Evolutionary conservation across 1,284 basidiomycete species (phyloP).

Genomic region (Malassezia brasiliensis): DNA sequence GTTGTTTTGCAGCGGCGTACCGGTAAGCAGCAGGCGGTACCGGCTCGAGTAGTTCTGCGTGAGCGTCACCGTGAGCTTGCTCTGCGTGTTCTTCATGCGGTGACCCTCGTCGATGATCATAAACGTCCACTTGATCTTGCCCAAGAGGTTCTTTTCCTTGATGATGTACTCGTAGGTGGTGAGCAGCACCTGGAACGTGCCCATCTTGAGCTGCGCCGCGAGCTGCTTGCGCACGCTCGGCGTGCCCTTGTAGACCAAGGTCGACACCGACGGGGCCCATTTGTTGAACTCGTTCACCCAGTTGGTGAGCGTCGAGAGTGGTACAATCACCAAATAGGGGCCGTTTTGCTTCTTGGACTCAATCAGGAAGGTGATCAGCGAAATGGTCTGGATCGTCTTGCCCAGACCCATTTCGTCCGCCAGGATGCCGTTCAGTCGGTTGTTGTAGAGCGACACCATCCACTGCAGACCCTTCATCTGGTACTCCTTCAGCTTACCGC

Average conservation of each 20-base stretch:
- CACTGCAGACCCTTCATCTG: conserved; percentile 49
- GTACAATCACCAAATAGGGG: conserved; percentile 48
- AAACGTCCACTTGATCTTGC: conserved; percentile 48
- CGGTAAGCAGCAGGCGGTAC: conserved; percentile 90
- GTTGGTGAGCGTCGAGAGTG: conserved; percentile 47
- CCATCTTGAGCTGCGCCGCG: conserved; percentile 31
- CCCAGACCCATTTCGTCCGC: conserved; percentile 49
- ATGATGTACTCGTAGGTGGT: conserved; percentile 49
- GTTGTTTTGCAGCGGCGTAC: conserved; percentile 97
- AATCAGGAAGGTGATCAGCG: conserved; percentile 48
- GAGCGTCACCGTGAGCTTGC: conserved; percentile 83
- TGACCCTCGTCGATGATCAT: conserved; percentile 61
- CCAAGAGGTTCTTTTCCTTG: conserved; percentile 48
- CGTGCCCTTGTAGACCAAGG: conserved; percentile 46
- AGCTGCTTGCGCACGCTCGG: conserved; percentile 43
- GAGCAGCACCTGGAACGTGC: conserved; percentile 45
- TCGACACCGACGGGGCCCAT: conserved; percentile 45
- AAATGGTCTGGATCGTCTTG: conserved; percentile 48
- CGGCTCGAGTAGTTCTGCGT: conserved; percentile 86
- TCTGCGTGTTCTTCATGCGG: conserved; percentile 98
- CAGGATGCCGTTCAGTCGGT: conserved; percentile 47
- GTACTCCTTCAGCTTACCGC: conserved; percentile 47
- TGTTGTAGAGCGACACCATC: conserved; percentile 49
- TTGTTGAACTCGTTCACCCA: conserved; percentile 48
- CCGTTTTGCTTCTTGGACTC: conserved; percentile 47